Conservation (phyloP, 345 rosid genomes). For the Euphorbia pulcherrima region DNA sequence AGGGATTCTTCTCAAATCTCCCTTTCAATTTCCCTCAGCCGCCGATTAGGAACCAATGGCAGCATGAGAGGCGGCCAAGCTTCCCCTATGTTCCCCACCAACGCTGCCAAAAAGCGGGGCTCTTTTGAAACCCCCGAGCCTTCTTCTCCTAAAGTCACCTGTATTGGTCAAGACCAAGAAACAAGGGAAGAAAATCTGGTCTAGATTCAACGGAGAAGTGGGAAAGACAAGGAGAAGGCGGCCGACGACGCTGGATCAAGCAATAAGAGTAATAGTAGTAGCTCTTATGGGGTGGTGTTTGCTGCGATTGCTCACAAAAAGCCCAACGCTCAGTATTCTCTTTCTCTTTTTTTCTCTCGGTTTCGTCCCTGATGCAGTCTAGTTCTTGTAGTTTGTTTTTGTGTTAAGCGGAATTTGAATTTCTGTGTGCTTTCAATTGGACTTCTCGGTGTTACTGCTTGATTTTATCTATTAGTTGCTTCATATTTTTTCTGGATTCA, state of each 20-base stretch:
- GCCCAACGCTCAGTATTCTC: no score
- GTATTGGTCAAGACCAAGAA: conserved; percentile 98
- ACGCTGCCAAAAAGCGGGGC: conserved; percentile 56
- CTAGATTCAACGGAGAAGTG: conserved; percentile 59
- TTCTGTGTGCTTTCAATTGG: no score
- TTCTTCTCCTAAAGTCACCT: conserved; percentile 90
- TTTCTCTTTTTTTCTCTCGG: no score
- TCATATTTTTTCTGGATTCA: no score
- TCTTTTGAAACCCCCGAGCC: conserved; percentile 80
- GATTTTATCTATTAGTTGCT: no score
- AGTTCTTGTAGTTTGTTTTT: no score
- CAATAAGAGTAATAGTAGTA: conserved; percentile 10
- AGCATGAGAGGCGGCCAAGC: conserved; percentile 74
- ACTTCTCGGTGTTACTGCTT: no score
- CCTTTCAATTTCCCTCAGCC: conserved; percentile 71
- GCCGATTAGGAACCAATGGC: conserved; percentile 64
- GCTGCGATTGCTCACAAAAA: conserved; percentile 83
- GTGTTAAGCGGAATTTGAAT: no score
- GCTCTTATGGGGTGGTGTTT: conserved; percentile 69
- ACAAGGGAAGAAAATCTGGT: conserved; percentile 66
- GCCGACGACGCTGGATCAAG: no score
- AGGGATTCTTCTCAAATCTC: conserved; percentile 67
- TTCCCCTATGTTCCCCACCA: conserved; percentile 78
- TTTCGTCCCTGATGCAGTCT: no score
- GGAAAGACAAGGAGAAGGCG: conserved; percentile 65